phyloP scores from a whole-genome alignment of 768 basidiomycete genomes.

The Suillus paluster region DNA sequence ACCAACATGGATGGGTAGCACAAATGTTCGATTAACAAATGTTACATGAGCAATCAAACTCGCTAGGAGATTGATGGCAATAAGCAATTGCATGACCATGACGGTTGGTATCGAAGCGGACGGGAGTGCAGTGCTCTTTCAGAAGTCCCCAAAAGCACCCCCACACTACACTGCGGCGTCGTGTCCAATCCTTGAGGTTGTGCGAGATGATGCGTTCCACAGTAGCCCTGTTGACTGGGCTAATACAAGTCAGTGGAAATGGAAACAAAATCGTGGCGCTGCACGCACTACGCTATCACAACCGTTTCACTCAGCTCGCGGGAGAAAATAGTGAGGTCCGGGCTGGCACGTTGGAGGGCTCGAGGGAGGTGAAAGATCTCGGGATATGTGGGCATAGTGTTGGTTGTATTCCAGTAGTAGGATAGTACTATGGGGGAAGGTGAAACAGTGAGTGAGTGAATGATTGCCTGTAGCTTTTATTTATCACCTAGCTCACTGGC shows the following conservation, averaged over 20 bases:
- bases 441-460: too few species aligned
- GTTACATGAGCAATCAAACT: conserved; percentile 6
- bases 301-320: background rate
- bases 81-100: background rate
- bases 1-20: too few species aligned
- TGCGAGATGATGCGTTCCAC: background rate
- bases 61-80: background rate
- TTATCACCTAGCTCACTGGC: too few species aligned
- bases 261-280: background rate
- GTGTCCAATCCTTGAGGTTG: background rate
- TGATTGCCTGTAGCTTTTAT: too few species aligned
- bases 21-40: too few species aligned
- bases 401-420: too few species aligned
- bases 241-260: background rate
- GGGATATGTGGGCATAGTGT: too few species aligned
- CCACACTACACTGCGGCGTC: background rate
- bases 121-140: background rate
- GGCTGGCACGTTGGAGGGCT: background rate
- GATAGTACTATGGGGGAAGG: too few species aligned
- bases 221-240: background rate
- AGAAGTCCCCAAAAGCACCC: conserved; percentile 1
- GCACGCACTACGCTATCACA: conserved; percentile 1
- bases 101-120: background rate
- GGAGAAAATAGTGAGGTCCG: conserved; percentile 4
- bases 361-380: too few species aligned